Percentiles rank a stretch among this genome's conserved stretches.
Conservation (phyloP, 306 rosid species). For the Phaseolus lunatus region DNA sequence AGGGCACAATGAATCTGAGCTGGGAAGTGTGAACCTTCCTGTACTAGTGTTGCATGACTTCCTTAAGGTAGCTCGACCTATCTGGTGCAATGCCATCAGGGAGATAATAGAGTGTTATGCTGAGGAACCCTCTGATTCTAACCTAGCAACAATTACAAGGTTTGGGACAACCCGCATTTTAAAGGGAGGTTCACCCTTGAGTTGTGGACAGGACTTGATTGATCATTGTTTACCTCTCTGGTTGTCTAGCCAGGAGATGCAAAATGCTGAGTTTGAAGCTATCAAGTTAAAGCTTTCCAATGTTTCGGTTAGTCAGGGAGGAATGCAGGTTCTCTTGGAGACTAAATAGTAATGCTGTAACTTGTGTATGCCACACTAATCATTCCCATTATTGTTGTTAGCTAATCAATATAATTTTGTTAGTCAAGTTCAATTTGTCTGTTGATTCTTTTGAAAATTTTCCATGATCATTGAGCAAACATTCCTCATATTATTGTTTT, state of each 20-base stretch:
- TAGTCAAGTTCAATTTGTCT: slow-evolving; percentile 31
- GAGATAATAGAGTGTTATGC: slow-evolving; percentile 68
- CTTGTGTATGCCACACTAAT: slow-evolving; percentile 18
- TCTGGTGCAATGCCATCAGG: slow-evolving; percentile 83
- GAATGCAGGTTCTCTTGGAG: slow-evolving; percentile 58
- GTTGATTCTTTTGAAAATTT: slow-evolving; percentile 35
- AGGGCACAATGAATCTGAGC: slow-evolving; percentile 75
- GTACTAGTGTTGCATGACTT: slow-evolving; percentile 73
- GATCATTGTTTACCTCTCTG: slow-evolving; percentile 77
- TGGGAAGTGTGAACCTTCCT: slow-evolving; percentile 96
- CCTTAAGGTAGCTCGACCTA: slow-evolving; percentile 80
- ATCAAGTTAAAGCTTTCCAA: slow-evolving; percentile 74
- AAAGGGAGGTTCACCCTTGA: slow-evolving; percentile 62
- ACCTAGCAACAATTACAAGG: slow-evolving; percentile 65
- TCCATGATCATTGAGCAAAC: slow-evolving; percentile 30
- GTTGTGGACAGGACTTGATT: slow-evolving; percentile 65
- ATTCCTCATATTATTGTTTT: slow-evolving; percentile 11
- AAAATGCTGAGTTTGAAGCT: slow-evolving; percentile 73
- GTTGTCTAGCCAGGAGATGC: slow-evolving; percentile 85
- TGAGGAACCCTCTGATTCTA: slow-evolving; percentile 82
- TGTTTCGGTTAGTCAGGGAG: slow-evolving; percentile 57
- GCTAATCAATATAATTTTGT: slow-evolving; percentile 43
- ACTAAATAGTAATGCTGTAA: slow-evolving; percentile 28
- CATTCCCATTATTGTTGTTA: slow-evolving; percentile 11
- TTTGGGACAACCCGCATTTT: slow-evolving; percentile 63